Base-by-base conservation (phyloP, 257 asterid genomes). In the Gentiana macrophylla region DNA sequence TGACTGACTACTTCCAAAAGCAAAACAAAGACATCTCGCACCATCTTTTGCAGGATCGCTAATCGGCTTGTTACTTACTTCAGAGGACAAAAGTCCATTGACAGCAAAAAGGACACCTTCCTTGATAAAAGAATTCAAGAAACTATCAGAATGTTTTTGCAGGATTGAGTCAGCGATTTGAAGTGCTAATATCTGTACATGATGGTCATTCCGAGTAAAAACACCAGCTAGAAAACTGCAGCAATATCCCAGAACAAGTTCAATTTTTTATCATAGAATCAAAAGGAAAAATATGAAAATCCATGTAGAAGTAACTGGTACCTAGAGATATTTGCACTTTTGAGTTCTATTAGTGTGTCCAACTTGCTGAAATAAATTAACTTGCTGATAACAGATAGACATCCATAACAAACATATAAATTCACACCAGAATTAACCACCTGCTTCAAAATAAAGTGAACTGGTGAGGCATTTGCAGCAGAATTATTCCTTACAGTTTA, bases 181-280 rank as follows among this genome's bases (percentile, higher is more conserved):
- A 80, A 92, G 95, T 67, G 86, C 95, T 60, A 77, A 61, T 36
- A 81, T 50, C 57, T 80, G 61, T 68, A 85, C 85, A 59, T 88
- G 99, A 56, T 67, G 80, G 71, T 92, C 99, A 81, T 88, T 88
- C 70, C 94, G 79, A 15, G 77, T 70, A 70, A 92, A 81, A 41
- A 88, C 90, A 57, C 99, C 99, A 67, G 99, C 99, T 80, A 92
- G 72, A 76, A 83, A 85, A 66, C 99, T 92, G 90, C 9, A 56
- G 64, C 13, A 65, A 46, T 61, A 71, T 32, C 51, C 55, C 6
- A 59, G 6, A 13, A 47, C 12, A 66, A 37, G 49, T 36, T 15
- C 57, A 62, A 65, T 44, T 32, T 54, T 60, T 4, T 4, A 41
- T 41, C 6, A 41, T 10, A 56, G 34, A 66, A 65, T 65, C 48